Evolutionary conservation across 768 basidiomycete species (phyloP).

Genomic region (Agrocybe pediades): DNA sequence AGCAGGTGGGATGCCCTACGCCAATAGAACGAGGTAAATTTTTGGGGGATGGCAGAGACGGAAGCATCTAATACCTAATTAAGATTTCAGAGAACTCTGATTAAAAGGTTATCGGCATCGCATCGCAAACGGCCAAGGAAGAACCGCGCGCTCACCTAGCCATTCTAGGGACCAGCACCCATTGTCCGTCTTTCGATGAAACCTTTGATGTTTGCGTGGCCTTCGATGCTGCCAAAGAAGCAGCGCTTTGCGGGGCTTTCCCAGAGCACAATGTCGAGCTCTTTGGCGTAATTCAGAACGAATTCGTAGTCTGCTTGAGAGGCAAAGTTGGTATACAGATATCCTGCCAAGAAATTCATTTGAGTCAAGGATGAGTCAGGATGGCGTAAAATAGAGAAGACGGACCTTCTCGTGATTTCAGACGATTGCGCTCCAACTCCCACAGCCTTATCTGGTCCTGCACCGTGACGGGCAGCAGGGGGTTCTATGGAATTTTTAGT

Average conservation of each 20-base stretch:
- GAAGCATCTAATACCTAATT: slow-evolving; percentile 25
- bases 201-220: slow-evolving; percentile 74
- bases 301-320: slow-evolving; percentile 88
- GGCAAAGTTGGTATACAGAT: slow-evolving; percentile 86
- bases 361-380: slow-evolving; percentile 25
- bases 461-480: slow-evolving; percentile 93
- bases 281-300: slow-evolving; percentile 82
- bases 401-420: slow-evolving; percentile 86
- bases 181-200: slow-evolving; percentile 75
- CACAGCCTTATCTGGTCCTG: slow-evolving; percentile 98
- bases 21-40: neutral
- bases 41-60: slow-evolving; percentile 16
- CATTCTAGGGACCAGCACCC: slow-evolving; percentile 18
- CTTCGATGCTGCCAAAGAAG: slow-evolving; percentile 82
- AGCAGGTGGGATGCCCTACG: slow-evolving; percentile 1
- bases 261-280: slow-evolving; percentile 83
- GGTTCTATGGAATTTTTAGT: slow-evolving; percentile 56
- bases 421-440: slow-evolving; percentile 93
- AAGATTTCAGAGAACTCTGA: slow-evolving; percentile 22
- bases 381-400: slow-evolving; percentile 15
- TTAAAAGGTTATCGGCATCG: slow-evolving; percentile 19
- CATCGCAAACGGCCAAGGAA: slow-evolving; percentile 17
- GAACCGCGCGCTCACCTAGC: slow-evolving; percentile 23
- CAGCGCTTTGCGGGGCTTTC: slow-evolving; percentile 72
- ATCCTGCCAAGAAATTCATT: slow-evolving; percentile 50